Percentiles rank a stretch among this genome's conserved stretches.
phyloP scores from a whole-genome alignment of 495 filamentous ascomycete genomes.

The Aspergillus olivimuriae region DNA sequence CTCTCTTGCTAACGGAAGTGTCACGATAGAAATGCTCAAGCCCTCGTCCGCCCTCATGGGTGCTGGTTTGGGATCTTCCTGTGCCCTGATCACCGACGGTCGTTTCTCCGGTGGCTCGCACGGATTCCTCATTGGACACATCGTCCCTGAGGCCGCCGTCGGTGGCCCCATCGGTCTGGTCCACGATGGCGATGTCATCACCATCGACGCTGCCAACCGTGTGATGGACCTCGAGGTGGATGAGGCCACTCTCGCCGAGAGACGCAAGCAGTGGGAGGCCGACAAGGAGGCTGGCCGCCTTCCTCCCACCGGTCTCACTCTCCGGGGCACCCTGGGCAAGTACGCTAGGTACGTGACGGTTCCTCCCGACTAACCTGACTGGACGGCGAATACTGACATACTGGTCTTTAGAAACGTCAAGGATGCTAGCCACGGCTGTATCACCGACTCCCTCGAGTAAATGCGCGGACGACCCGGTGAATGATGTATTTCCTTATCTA shows the following conservation, averaged over 20 bases:
- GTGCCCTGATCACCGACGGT: slow-evolving; percentile 46
- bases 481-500: background rate
- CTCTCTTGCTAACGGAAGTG: background rate
- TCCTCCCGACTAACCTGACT: background rate
- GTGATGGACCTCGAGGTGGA: slow-evolving; percentile 44
- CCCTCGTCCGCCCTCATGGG: slow-evolving; percentile 89
- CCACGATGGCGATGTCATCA: slow-evolving; percentile 48
- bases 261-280: slow-evolving; percentile 56
- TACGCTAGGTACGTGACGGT: slow-evolving; percentile 51
- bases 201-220: slow-evolving; percentile 48
- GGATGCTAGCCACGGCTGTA: slow-evolving; percentile 61
- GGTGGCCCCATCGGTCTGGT: slow-evolving; percentile 53
- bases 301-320: slow-evolving; percentile 35
- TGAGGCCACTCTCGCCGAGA: slow-evolving; percentile 54
- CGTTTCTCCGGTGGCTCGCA: slow-evolving; percentile 44
- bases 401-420: slow-evolving; percentile 39
- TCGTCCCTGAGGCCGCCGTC: slow-evolving; percentile 51
- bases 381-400: background rate
- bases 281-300: slow-evolving; percentile 29
- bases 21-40: slow-evolving; percentile 65
- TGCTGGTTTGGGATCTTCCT: slow-evolving; percentile 64
- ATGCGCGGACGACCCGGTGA: background rate
- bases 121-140: slow-evolving; percentile 51
- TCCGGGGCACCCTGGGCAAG: slow-evolving; percentile 84
- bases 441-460: slow-evolving; percentile 30